Evolutionary conservation across 345 rosid genomes (phyloP), one percentile per base, ranked within the genome.

Genomic region (Triadica sebifera): DNA sequence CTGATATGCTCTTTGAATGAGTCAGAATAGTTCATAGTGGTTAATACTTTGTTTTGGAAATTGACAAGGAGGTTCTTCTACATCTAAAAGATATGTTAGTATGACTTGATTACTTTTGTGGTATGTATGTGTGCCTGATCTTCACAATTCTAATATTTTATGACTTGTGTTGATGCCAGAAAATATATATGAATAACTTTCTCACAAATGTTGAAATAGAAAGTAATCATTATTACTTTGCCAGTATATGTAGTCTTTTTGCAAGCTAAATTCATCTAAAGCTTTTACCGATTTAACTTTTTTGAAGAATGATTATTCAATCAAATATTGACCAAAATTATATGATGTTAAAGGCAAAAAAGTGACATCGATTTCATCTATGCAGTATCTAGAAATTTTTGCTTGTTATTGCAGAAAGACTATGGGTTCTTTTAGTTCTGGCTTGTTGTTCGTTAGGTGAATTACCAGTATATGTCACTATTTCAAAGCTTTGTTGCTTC

Each of bases 371-470:
- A 15, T 29, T 50, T 55, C 37, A 13, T 71, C 11, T 17, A 6
- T 45, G 15, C 6, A 10, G 19, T 24, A 24, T 64, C 13, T 16
- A 64, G 5, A 41, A 52, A 10, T 51, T 22, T 19, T 62, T 39
- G 6, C 52, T 39, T 74, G 76, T 51, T 37, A 3, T 71, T 70
- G 75, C 85, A 94, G 98, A 97, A 77, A 84, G 93, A 77, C 85
- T 93, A 47, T 92, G 87, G 89, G 77, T 81, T 58, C 66, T 72
- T 84, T 81, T 95, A 91, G 98, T 89, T 94, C 79, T 90, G 94
- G 95, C 96, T 97, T 43, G 72, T 92, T 67, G 89, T 90, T 70
- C 91, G 93, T 69, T 94, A 95, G 97, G 72, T 92, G 74, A 94
- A 94, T 72, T 82, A 92, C 70, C 94, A 87, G 81, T 94, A 87